Evolutionary conservation across 2,329 filamentous ascomycete species (phyloP).

Genomic region (Alternaria conjuncta): DNA sequence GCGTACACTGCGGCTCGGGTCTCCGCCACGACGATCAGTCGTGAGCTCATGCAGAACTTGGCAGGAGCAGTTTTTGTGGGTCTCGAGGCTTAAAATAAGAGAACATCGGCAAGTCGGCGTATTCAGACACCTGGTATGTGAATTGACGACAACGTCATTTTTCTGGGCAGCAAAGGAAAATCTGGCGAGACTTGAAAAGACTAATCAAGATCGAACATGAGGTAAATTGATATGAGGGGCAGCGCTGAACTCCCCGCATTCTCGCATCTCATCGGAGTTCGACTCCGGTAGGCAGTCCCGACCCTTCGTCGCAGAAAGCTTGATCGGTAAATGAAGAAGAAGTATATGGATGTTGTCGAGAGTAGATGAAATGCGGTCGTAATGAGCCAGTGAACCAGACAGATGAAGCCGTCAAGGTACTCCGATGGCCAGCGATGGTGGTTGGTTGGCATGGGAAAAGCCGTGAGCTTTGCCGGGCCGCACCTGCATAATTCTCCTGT

Average conservation of each 20-base stretch:
- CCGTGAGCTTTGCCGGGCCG: slow-evolving; percentile 2
- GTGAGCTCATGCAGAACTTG: not conserved
- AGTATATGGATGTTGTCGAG: not conserved
- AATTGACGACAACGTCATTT: not conserved
- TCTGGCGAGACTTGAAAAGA: not conserved
- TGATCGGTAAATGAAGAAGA: not conserved
- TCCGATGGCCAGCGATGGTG: not conserved
- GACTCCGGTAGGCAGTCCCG: not conserved
- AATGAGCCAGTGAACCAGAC: not conserved
- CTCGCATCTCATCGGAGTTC: not conserved
- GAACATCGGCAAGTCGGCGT: not conserved
- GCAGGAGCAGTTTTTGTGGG: not conserved
- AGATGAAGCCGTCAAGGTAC: not conserved
- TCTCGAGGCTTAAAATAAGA: not conserved
- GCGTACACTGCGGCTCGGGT: not conserved
- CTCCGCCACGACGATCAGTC: not conserved
- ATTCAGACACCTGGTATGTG: not conserved
- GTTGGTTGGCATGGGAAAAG: slow-evolving; percentile 5
- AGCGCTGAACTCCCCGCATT: not conserved
- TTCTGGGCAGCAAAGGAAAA: not conserved
- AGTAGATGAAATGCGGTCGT: not conserved
- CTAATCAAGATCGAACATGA: not conserved
- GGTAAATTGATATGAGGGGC: not conserved
- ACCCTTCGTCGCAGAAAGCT: not conserved
- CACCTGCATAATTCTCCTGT: not conserved